Evolutionary conservation across 2,329 filamentous ascomycete genomes (phyloP).

Genomic region (Talaromyces sp.): DNA sequence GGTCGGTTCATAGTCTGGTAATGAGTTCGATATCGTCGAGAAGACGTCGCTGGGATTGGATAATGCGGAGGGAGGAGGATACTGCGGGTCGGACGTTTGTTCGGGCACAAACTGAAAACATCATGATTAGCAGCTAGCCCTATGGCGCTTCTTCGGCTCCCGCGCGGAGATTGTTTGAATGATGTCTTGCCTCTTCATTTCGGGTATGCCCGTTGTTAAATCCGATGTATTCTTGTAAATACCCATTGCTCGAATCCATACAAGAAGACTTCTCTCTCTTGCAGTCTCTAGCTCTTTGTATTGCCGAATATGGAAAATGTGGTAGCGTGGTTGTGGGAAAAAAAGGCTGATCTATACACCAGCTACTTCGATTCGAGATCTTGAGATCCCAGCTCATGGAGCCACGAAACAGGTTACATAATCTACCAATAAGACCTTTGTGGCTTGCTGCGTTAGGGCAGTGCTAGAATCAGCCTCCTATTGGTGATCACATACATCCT

Average conservation of each 20-base stretch:
- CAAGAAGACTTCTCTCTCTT: neutral
- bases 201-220: neutral
- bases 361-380: neutral
- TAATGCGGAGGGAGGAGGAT: neutral
- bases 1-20: neutral
- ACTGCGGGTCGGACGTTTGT: neutral
- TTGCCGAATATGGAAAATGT: neutral
- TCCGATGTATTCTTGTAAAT: neutral
- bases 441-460: neutral
- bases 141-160: neutral
- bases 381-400: neutral
- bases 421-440: neutral
- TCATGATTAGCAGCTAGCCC: neutral
- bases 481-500: neutral
- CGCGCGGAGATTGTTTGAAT: too few species aligned
- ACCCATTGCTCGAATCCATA: neutral
- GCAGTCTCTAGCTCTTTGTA: neutral
- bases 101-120: neutral
- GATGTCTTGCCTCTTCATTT: neutral
- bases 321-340: neutral
- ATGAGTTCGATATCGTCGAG: neutral
- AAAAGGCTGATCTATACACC: neutral
- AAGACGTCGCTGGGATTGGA: neutral
- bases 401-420: neutral
- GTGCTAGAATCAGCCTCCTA: neutral